Evolutionary conservation across 352 stramenopile species (phyloP).

Genomic region (Elongisporangium undulatum): DNA sequence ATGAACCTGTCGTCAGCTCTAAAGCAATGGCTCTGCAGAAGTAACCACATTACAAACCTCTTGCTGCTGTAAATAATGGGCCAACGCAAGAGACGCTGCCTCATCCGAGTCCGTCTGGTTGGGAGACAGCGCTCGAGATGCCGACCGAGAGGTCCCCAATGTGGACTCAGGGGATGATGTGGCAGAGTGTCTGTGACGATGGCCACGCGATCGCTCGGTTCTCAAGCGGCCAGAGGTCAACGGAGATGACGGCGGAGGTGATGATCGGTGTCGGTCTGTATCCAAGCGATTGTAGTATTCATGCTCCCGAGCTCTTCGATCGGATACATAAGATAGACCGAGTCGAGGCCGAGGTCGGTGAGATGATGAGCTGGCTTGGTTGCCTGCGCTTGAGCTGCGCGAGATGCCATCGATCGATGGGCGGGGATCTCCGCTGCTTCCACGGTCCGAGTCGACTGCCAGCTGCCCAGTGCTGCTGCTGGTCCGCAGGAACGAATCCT

Average conservation of each 20-base stretch:
- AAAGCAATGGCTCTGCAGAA: not conserved
- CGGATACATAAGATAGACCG: slow-evolving; percentile 5
- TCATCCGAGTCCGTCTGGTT: slow-evolving; percentile 29
- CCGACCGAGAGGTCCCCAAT: slow-evolving; percentile 10
- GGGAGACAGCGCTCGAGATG: slow-evolving; percentile 14
- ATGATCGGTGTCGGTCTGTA: not conserved
- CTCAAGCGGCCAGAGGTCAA: not conserved
- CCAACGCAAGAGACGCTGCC: slow-evolving; percentile 59
- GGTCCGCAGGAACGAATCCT: not conserved
- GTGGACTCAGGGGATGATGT: slow-evolving; percentile 13
- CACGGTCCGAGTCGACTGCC: not conserved
- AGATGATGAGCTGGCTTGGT: not conserved
- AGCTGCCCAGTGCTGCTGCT: not conserved
- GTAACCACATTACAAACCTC: slow-evolving; percentile 27
- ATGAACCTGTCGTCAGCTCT: not conserved
- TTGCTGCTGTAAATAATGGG: slow-evolving; percentile 65
- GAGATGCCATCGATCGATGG: not conserved
- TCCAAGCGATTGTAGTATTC: slow-evolving; percentile 7
- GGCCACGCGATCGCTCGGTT: not conserved
- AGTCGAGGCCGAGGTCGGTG: slow-evolving; percentile 10
- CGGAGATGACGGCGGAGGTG: not conserved
- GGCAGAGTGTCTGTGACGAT: not conserved
- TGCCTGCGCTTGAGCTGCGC: not conserved
- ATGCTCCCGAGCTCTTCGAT: slow-evolving; percentile 9
- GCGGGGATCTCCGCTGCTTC: not conserved